Conservation (phyloP, 2,329 filamentous ascomycete genomes). For the Colletotrichum eleusines region DNA sequence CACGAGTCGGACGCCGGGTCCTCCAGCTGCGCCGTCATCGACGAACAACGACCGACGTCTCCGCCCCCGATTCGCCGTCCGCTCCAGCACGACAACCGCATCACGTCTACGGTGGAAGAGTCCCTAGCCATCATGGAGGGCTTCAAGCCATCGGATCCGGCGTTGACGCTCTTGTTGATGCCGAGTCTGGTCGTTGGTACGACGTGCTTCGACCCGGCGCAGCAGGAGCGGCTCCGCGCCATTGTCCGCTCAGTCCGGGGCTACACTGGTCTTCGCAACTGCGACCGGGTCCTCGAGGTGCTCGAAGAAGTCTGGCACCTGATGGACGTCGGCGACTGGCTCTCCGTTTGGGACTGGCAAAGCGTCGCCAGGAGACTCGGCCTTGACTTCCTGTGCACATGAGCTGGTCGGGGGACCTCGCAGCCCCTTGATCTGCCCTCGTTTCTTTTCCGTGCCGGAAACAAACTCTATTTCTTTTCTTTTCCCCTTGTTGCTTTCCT, state of each 20-base stretch:
- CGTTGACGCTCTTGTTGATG: slow-evolving; percentile 70
- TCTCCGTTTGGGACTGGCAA: slow-evolving; percentile 74
- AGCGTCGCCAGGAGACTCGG: slow-evolving; percentile 64
- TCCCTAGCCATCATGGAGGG: slow-evolving; percentile 66
- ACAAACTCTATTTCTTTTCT: neutral
- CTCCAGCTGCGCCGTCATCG: slow-evolving; percentile 31
- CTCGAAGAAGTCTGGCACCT: slow-evolving; percentile 70
- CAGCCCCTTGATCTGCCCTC: neutral
- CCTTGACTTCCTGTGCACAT: slow-evolving; percentile 68
- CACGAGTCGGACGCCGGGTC: slow-evolving; percentile 48
- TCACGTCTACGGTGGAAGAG: slow-evolving; percentile 68
- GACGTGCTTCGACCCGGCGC: slow-evolving; percentile 65
- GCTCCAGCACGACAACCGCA: slow-evolving; percentile 62
- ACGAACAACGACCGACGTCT: slow-evolving; percentile 49
- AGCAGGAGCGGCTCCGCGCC: slow-evolving; percentile 64
- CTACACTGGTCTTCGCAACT: slow-evolving; percentile 72
- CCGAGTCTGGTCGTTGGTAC: slow-evolving; percentile 72
- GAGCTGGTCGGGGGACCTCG: slow-evolving; percentile 40
- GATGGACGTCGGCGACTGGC: slow-evolving; percentile 70
- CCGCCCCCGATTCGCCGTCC: slow-evolving; percentile 62
- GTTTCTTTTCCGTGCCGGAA: no score
- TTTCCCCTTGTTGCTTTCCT: slow-evolving; percentile 9
- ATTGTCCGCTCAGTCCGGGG: slow-evolving; percentile 64
- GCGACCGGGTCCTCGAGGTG: slow-evolving; percentile 64
- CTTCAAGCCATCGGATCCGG: slow-evolving; percentile 68